Evolutionary conservation across 768 basidiomycete species (phyloP), one percentile per base, ranked within the genome.

Genomic region (Russula emetica): DNA sequence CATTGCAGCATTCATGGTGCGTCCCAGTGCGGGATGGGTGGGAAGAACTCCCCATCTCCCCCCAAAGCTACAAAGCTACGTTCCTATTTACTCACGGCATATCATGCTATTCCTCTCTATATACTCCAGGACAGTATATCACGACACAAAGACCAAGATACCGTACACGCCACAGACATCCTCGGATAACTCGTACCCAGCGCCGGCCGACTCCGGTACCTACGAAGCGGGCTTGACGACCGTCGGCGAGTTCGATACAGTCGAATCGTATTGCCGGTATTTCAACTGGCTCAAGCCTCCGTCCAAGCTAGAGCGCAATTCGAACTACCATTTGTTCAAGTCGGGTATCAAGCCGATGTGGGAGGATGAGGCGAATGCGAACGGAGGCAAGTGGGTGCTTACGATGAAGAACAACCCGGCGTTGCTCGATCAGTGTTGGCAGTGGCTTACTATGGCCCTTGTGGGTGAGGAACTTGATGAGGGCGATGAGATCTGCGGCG

Each of bases 321-420:
- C 89, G 52, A 98, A 97, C 76, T 94, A 96, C 70, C 94, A 98
- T 72, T 81, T 98, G 60, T 97, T 98, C 84, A 96, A 96, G 77
- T 81, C 85, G 24, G 91, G 91, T 20, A 94, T 94, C 78, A 92
- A 93, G 72, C 92, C 92, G 16, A 96, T 97, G 94, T 97, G 94
- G 94, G 94, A 96, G 77, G 94, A 96, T 73, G 83, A 84, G 34
- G 90, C 92, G 59, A 97, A 97, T 71, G 89, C 90, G 28, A 83
- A 87, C 58, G 94, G 94, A 22, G 94, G 94, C 40, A 95, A 94
- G 77, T 97, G 94, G 94, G 92, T 94, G 22, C 75, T 98, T 62
- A 92, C 92, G 70, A 92, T 96, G 87, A 88, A 89, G 78, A 87
- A 88, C 70, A 90, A 87, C 67, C 85, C 91, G 3, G 74, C 76